phyloP scores from a whole-genome alignment of 345 rosid species.

The Eucalyptus pumila region DNA sequence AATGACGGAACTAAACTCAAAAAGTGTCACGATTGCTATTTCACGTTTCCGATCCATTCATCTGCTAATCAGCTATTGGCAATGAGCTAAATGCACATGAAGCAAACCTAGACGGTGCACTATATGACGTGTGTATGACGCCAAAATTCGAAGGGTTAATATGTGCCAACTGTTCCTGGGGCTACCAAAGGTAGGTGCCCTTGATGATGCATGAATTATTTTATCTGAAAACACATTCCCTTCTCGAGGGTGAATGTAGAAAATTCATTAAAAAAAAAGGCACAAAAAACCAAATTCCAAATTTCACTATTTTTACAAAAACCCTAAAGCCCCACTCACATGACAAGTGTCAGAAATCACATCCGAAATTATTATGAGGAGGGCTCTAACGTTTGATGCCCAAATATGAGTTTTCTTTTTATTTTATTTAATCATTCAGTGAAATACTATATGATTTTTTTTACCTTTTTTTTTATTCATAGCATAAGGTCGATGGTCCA shows the following conservation, averaged over 20 bases:
- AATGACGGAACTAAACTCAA: not conserved
- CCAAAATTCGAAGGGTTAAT: not conserved
- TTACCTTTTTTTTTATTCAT: not conserved
- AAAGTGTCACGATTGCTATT: not conserved
- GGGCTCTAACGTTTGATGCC: not conserved
- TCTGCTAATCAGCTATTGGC: not conserved
- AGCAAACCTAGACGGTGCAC: not conserved
- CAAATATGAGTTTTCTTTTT: not conserved
- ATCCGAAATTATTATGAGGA: not conserved
- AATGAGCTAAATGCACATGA: not conserved
- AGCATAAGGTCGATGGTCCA: not conserved
- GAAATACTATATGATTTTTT: not conserved
- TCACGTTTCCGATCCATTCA: not conserved
- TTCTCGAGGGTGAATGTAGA: not conserved
- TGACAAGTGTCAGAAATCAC: conserved; percentile 44
- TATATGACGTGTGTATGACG: not conserved
- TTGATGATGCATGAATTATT: not conserved
- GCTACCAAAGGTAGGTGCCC: not conserved
- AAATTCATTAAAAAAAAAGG: not conserved
- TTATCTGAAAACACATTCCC: not conserved
- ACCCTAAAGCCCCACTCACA: conserved; percentile 21
- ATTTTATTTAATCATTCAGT: not conserved
- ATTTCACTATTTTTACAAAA: not conserved
- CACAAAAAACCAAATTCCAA: not conserved
- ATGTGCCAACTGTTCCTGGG: conserved; percentile 1